These are phyloP conservation scores for Fusarium papillatum DNA, from an alignment of 2,329 filamentous ascomycete genomes.

Conservation along the genomic window DNA sequence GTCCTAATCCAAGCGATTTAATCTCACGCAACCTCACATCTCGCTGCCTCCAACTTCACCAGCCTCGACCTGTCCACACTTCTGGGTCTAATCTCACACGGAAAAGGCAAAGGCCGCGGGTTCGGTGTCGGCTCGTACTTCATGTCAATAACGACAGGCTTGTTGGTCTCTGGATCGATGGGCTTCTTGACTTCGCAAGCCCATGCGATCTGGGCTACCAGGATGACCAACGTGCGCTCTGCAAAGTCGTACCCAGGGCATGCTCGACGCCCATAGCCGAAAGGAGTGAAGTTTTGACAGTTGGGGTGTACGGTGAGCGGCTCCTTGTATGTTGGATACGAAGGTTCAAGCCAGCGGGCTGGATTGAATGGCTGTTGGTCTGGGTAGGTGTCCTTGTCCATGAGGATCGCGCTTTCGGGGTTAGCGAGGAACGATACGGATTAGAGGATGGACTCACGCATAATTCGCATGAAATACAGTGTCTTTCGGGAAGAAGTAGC, in stretches of 20 bases:
- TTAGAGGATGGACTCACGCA: neutral
- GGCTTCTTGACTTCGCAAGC: neutral
- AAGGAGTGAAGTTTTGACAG: slow-evolving; percentile 1
- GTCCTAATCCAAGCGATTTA: no score
- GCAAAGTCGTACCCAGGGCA: neutral
- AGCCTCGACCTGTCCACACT: neutral
- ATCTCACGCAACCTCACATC: neutral
- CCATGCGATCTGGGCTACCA: neutral
- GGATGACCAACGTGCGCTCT: neutral
- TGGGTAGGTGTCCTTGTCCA: slow-evolving; percentile 10
- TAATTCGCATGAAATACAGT: slow-evolving; percentile 4
- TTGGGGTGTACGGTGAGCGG: neutral
- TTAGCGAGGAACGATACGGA: neutral
- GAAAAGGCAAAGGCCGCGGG: neutral
- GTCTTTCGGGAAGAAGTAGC: slow-evolving; percentile 5
- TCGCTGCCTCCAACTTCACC: neutral
- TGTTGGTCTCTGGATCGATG: neutral
- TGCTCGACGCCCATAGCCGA: neutral
- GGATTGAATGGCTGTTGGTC: slow-evolving; percentile 11
- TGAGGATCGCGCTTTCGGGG: neutral
- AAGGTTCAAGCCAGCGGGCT: slow-evolving; percentile 2
- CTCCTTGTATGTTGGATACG: slow-evolving; percentile 1
- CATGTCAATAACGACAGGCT: neutral
- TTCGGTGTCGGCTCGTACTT: neutral
- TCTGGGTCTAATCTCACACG: neutral